Percentiles rank a stretch among this genome's conserved stretches.
Evolutionary conservation across 768 basidiomycete genomes (phyloP).

Genomic region (Collybia sordida): DNA sequence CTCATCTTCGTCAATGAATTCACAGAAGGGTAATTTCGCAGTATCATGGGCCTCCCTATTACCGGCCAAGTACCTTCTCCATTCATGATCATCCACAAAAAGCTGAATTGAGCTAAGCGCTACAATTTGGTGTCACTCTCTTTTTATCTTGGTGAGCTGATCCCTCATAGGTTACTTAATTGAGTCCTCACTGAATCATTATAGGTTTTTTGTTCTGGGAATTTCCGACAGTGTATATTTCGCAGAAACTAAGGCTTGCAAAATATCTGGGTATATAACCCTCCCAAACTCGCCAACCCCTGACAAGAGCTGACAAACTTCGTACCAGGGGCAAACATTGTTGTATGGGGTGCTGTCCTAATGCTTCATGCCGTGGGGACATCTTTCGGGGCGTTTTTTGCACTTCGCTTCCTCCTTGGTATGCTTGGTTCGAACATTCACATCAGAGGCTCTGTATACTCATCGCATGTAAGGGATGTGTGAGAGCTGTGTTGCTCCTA

Average conservation of each 20-base stretch:
- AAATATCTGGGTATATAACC: conserved; percentile 56
- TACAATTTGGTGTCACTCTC: conserved; percentile 66
- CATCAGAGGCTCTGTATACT: background rate
- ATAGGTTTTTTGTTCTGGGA: conserved; percentile 60
- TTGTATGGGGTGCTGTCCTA: conserved; percentile 57
- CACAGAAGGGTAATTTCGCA: conserved; percentile 14
- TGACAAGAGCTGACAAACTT: background rate
- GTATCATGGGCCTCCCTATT: conserved; percentile 69
- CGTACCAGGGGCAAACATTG: conserved; percentile 49
- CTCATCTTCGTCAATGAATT: background rate
- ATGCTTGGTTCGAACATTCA: conserved; percentile 8
- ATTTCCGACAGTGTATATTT: conserved; percentile 65
- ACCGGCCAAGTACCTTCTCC: conserved; percentile 45
- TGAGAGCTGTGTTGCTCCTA: conserved; percentile 65
- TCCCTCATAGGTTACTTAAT: background rate
- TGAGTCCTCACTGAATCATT: background rate
- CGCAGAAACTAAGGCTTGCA: conserved; percentile 57
- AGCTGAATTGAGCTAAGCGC: conserved; percentile 32
- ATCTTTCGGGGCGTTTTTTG: conserved; percentile 63
- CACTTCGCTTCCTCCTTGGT: conserved; percentile 61
- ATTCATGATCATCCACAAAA: background rate
- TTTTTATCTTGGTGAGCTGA: conserved; percentile 54
- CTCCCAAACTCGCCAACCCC: background rate
- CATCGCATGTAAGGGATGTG: conserved; percentile 49
- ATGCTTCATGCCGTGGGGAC: conserved; percentile 60